Evolutionary conservation across 2,329 filamentous ascomycete genomes (phyloP).

Genomic region (Diaporthe capsici): DNA sequence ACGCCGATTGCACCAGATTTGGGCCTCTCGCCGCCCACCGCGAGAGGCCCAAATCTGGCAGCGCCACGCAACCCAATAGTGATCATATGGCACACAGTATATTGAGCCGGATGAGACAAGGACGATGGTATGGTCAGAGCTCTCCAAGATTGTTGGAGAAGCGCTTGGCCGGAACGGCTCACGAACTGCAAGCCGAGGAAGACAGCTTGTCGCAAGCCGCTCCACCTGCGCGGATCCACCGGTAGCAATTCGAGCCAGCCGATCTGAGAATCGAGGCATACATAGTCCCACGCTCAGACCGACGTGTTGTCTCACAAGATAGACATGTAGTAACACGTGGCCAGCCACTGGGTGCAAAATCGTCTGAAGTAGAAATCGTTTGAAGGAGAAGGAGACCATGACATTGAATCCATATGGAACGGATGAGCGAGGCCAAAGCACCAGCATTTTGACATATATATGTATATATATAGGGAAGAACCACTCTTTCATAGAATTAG

Average conservation of each 20-base stretch:
- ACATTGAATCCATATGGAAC: no score
- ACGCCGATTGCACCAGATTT: neutral
- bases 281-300: neutral
- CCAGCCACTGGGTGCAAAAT: neutral
- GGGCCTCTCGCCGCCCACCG: neutral
- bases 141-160: conserved; percentile 37
- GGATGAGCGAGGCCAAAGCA: no score
- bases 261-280: neutral
- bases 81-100: neutral
- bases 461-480: no score
- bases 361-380: no score
- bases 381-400: no score
- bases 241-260: neutral
- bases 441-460: no score
- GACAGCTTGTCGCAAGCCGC: neutral
- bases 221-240: neutral
- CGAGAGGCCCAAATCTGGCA: neutral
- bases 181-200: conserved; percentile 19
- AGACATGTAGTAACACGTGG: neutral
- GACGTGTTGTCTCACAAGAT: conserved; percentile 16
- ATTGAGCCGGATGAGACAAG: conserved; percentile 36
- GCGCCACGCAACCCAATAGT: neutral
- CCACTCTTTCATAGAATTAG: no score
- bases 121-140: conserved; percentile 35
- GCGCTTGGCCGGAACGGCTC: neutral